Evolutionary conservation across 352 stramenopile species (phyloP), one percentile per base, ranked within the genome.

Genomic region (Phytophthora europaea): DNA sequence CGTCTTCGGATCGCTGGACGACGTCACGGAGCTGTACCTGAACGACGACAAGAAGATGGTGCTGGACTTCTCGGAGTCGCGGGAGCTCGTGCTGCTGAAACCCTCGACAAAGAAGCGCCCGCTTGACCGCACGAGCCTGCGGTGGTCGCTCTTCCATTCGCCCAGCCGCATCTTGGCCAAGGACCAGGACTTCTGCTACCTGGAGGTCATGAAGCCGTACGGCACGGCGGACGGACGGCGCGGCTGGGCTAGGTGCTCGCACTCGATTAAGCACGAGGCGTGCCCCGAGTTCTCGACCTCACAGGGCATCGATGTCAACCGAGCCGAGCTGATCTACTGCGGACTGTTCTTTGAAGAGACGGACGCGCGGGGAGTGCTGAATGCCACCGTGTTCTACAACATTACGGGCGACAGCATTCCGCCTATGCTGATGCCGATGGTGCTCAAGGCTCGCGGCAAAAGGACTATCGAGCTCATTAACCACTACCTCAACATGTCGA

Each of bases 181-280:
- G 10, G 83, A 82, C 45, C 88, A 91, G 65, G 88, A 94, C 64
- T 92, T 93, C 62, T 93, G 85, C 66, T 92, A 93, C 67, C 64
- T 94, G 9, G 86, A 93, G 65, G 74, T 86, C 61, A 90, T 91
- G 83, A 89, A 88, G 72, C 80, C 82, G 1, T 94, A 90, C 75
- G 66, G 78, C 0, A 84, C 87, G 18, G 61, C 69, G 9, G 64
- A 78, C 47, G 87, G 88, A 13, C 84, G 84, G 20, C 87, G 87
- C 31, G 87, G 87, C 10, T 95, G 87, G 87, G 84, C 84, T 15
- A 90, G 82, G 62, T 89, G 82, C 61, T 82, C 73, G 34, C 85
- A 95, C 62, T 95, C 88, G 64, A 87, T 95, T 34, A 72, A 91
- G 36, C 82, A 90, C 62, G 66, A 73, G 5, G 81, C 87, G 55